Conservation (phyloP, 2,329 filamentous ascomycete genomes). For the Stemphylium vesicarium region DNA sequence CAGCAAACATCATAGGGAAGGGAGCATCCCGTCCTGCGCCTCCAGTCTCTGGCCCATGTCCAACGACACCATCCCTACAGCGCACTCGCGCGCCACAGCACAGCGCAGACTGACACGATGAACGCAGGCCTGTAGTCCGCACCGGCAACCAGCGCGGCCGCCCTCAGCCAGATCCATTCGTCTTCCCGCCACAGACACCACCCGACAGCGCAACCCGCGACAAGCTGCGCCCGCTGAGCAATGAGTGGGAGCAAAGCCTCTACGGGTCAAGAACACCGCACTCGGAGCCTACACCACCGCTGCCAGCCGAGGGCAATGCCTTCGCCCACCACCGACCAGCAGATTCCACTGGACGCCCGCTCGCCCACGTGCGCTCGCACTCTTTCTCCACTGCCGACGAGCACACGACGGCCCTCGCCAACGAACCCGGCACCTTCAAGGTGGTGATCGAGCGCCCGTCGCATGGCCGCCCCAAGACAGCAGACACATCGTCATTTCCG, state of each 20-base stretch:
- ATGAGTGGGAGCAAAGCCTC: slow-evolving; percentile 47
- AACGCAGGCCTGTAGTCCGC: slow-evolving; percentile 45
- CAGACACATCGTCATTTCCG: slow-evolving; percentile 62
- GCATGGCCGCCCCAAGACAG: slow-evolving; percentile 67
- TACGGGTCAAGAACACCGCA: slow-evolving; percentile 44
- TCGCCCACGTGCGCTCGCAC: slow-evolving; percentile 61
- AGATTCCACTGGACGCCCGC: slow-evolving; percentile 25
- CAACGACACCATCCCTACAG: background rate
- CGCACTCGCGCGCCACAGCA: too few species aligned
- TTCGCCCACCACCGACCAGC: slow-evolving; percentile 17
- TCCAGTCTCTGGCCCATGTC: background rate
- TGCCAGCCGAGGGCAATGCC: slow-evolving; percentile 27
- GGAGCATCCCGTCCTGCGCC: background rate
- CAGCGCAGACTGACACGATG: slow-evolving; percentile 19
- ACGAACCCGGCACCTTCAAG: slow-evolving; percentile 73
- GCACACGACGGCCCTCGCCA: slow-evolving; percentile 56
- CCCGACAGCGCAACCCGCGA: slow-evolving; percentile 47
- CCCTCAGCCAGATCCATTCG: slow-evolving; percentile 44
- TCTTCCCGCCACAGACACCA: slow-evolving; percentile 49
- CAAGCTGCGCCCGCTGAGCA: slow-evolving; percentile 39
- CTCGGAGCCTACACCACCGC: slow-evolving; percentile 34
- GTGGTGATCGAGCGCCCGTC: slow-evolving; percentile 77
- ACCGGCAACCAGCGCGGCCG: slow-evolving; percentile 43
- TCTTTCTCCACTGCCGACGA: slow-evolving; percentile 82
- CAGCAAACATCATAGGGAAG: background rate